Evolutionary conservation across 345 rosid genomes (phyloP), one percentile per base, ranked within the genome.

Genomic region (Acer campestre): DNA sequence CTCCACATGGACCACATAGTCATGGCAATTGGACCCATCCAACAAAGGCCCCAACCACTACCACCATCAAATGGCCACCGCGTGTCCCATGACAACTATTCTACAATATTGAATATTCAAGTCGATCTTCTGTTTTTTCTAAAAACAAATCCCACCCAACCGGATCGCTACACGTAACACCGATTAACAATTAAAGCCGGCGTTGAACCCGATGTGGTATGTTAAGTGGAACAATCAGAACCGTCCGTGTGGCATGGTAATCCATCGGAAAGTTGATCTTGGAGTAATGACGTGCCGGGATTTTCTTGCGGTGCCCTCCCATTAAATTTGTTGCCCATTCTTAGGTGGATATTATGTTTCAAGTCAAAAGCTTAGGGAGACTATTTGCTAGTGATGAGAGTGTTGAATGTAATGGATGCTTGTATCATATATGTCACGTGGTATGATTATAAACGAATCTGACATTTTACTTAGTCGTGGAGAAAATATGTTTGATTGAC

Each of bases 281-380:
- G 61, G 35, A 56, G 56, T 10, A 20, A 27, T 38, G 73, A 9
- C 82, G 82, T 80, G 84, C 68, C 4, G 69, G 64, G 68, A 62
- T 79, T 75, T 59, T 13, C 59, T 35, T 64, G 77, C 74, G 82
- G 85, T 82, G 69, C 72, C 69, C 62, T 35, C 58, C 25, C 78
- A 44, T 66, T 46, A 27, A 71, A 71, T 75, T 75, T 67, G 48
- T 12, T 11, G 27, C 76, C 63, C 61, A 7, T 29, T 25, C 22
- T 10, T 6, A 0, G 18, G 44, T 46, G 14, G 27, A 11, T 22
- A 1, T 46, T 7, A 35, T 22, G 4, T 8, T 58, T 7, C 0
- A n/a, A 59, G 23, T 59, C 27, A 6, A 18, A 7, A 10, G 46
- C 11, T 14, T 46, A 10, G 49, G 13, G 10, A 46, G 49, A 46